phyloP scores from a whole-genome alignment of 2,329 filamentous ascomycete genomes.

The Monilinia vaccinii-corymbosi region DNA sequence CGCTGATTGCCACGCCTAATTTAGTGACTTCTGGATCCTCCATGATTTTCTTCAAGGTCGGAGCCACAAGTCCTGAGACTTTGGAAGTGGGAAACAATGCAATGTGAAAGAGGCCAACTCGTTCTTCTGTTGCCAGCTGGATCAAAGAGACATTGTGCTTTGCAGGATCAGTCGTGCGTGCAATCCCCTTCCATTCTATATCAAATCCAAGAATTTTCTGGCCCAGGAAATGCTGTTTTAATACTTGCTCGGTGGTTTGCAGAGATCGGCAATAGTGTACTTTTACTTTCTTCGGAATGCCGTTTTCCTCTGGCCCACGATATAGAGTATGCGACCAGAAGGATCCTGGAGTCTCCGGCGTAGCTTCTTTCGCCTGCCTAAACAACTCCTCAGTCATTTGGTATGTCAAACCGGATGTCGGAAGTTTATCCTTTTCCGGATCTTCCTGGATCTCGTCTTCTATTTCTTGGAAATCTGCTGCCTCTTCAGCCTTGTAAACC shows the following conservation, averaged over 20 bases:
- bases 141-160: slow-evolving; percentile 71
- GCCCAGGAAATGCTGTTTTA: slow-evolving; percentile 51
- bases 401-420: slow-evolving; percentile 35
- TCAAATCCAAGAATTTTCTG: slow-evolving; percentile 78
- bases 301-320: slow-evolving; percentile 37
- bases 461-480: background rate
- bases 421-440: slow-evolving; percentile 27
- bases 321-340: slow-evolving; percentile 67
- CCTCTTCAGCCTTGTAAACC: background rate
- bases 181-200: slow-evolving; percentile 66
- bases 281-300: slow-evolving; percentile 43
- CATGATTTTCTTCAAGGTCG: slow-evolving; percentile 61
- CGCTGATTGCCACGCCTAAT: slow-evolving; percentile 65
- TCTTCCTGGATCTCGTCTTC: slow-evolving; percentile 12
- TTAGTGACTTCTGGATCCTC: slow-evolving; percentile 64
- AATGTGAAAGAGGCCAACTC: slow-evolving; percentile 74
- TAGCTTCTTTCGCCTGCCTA: slow-evolving; percentile 39
- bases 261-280: slow-evolving; percentile 71
- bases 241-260: slow-evolving; percentile 56
- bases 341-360: slow-evolving; percentile 37
- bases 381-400: slow-evolving; percentile 41
- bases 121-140: slow-evolving; percentile 69
- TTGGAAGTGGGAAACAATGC: slow-evolving; percentile 47
- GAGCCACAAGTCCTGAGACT: slow-evolving; percentile 52
- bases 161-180: slow-evolving; percentile 38